phyloP scores from a whole-genome alignment of 2,329 filamentous ascomycete genomes.

The Xylaria sp. region DNA sequence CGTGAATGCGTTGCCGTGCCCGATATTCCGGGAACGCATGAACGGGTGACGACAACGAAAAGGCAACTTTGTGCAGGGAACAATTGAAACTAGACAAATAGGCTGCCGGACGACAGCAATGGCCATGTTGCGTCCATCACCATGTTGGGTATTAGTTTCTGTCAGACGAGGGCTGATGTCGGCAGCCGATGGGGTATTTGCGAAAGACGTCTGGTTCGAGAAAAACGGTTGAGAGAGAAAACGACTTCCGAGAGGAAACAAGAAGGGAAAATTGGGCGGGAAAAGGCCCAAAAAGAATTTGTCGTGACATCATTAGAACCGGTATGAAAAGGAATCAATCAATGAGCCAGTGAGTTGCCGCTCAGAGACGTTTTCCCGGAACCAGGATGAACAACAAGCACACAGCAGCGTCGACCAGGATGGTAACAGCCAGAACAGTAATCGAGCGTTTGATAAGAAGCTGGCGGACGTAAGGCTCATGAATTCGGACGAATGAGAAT shows the following conservation, averaged over 20 bases:
- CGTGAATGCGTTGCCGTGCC: too few species aligned
- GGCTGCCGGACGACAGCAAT: too few species aligned
- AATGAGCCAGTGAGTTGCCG: not conserved
- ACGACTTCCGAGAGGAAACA: not conserved
- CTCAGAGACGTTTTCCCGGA: conserved; percentile 73
- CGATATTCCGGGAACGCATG: too few species aligned
- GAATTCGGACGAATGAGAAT: conserved; percentile 81
- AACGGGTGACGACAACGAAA: too few species aligned
- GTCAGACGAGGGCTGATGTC: not conserved
- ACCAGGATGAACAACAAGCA: conserved; percentile 92
- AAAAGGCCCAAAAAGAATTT: conserved; percentile 14
- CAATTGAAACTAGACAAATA: too few species aligned
- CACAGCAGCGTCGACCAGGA: conserved; percentile 72
- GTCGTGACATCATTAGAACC: conserved; percentile 27
- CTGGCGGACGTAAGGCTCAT: conserved; percentile 84
- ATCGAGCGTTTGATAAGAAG: conserved; percentile 77
- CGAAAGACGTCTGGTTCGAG: not conserved
- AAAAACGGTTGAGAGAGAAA: not conserved
- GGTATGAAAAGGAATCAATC: not conserved
- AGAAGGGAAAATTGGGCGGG: not conserved
- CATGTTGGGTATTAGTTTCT: conserved; percentile 5
- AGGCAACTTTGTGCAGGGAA: too few species aligned
- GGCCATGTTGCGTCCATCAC: too few species aligned
- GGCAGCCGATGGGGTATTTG: not conserved
- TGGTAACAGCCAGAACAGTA: conserved; percentile 72